Percentiles rank a stretch among this genome's conserved stretches.
These are phyloP conservation scores for Ciborinia camelliae DNA, from an alignment of 2,329 filamentous ascomycete species.

Conservation along the genomic window DNA sequence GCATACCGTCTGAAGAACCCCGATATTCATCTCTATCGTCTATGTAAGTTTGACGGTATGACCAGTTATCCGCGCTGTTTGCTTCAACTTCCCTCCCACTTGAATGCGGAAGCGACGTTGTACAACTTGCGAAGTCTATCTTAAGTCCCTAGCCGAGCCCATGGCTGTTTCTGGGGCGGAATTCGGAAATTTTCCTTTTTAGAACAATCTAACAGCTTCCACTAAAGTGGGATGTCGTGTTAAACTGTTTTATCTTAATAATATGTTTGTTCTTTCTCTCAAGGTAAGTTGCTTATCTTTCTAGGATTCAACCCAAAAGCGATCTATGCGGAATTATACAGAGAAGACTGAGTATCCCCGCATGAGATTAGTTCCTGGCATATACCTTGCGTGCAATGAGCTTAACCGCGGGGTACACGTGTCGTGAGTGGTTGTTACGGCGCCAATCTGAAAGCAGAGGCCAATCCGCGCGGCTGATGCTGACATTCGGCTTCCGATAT, in stretches of 20 bases:
- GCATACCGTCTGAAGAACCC: neutral
- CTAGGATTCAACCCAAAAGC: neutral
- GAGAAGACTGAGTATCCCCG: neutral
- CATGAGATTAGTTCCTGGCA: neutral
- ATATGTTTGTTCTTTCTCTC: neutral
- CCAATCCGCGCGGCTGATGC: neutral
- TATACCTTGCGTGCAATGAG: neutral
- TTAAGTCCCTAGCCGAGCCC: neutral
- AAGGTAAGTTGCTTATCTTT: neutral
- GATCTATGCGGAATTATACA: neutral
- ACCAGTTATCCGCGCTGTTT: neutral
- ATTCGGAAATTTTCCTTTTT: neutral
- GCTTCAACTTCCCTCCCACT: neutral
- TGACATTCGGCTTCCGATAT: neutral
- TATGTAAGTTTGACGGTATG: neutral
- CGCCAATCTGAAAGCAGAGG: too few relatives aligned
- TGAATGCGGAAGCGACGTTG: neutral
- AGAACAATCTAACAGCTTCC: neutral
- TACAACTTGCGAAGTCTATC: neutral
- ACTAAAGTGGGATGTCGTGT: neutral
- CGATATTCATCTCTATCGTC: neutral
- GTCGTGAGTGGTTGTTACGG: neutral
- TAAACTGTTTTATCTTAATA: neutral
- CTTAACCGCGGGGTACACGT: neutral
- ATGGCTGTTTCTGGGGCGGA: neutral